Evolutionary conservation across 768 basidiomycete species (phyloP).

Genomic region (Leucosporidium creatinivorum): DNA sequence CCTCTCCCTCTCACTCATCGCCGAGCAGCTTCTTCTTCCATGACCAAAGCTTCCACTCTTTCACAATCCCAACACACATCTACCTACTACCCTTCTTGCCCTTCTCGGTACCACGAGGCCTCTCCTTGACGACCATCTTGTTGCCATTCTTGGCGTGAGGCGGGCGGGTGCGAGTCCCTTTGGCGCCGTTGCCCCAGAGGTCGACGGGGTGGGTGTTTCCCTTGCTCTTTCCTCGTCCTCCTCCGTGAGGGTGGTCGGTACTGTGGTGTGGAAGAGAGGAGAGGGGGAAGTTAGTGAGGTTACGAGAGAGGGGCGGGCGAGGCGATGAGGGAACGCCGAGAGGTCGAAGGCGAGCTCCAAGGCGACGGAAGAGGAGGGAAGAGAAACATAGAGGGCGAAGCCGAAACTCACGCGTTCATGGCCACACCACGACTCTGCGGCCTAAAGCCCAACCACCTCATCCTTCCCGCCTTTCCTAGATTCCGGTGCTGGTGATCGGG

Average conservation of each 20-base stretch:
- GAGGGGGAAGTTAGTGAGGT: background rate
- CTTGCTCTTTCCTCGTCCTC: slow-evolving; percentile 96
- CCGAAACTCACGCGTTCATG: slow-evolving; percentile 20
- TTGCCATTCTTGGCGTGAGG: slow-evolving; percentile 58
- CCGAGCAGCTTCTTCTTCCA: no score
- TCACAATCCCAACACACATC: no score
- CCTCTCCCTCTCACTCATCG: no score
- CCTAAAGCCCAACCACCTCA: slow-evolving; percentile 74
- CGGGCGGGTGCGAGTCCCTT: slow-evolving; percentile 86
- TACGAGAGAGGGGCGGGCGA: no score
- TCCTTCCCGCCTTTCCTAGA: slow-evolving; percentile 85
- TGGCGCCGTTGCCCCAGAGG: slow-evolving; percentile 73
- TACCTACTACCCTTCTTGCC: background rate
- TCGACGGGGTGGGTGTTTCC: slow-evolving; percentile 89
- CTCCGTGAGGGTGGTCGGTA: slow-evolving; percentile 70
- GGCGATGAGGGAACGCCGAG: background rate
- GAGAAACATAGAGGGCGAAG: background rate
- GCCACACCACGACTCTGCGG: slow-evolving; percentile 39
- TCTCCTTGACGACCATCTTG: slow-evolving; percentile 78
- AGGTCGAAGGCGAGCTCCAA: background rate
- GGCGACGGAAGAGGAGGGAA: background rate
- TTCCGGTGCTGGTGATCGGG: slow-evolving; percentile 73
- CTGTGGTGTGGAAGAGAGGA: background rate
- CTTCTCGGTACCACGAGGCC: slow-evolving; percentile 65
- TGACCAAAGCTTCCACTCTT: no score